Percentiles rank a stretch among this genome's conserved stretches.
Evolutionary conservation across 495 filamentous ascomycete species (phyloP).

Genomic region (Annulohypoxylon moriforme): DNA sequence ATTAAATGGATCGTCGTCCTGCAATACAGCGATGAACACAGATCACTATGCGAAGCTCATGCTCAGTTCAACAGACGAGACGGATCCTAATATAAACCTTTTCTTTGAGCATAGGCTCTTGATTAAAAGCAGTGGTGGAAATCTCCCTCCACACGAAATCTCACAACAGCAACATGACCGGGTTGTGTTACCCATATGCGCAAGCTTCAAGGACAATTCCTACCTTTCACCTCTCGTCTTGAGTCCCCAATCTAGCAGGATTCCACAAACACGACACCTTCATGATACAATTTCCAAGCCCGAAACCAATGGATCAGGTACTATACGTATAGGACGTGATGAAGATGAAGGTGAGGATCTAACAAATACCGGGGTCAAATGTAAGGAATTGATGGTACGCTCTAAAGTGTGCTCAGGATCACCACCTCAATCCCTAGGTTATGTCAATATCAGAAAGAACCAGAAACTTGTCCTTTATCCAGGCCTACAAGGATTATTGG

Average conservation of each 20-base stretch:
- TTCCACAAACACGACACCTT: neutral
- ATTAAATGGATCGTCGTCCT: neutral
- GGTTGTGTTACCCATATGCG: neutral
- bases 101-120: neutral
- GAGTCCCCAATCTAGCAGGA: neutral
- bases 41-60: slow-evolving; percentile 4
- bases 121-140: neutral
- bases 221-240: neutral
- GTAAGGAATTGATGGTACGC: neutral
- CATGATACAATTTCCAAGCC: too few relatives aligned
- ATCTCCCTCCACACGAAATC: neutral
- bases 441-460: neutral
- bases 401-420: neutral
- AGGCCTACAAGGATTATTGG: neutral
- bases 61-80: slow-evolving; percentile 1
- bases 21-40: neutral
- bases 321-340: neutral
- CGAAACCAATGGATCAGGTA: too few relatives aligned
- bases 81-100: neutral
- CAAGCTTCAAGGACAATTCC: slow-evolving; percentile 5
- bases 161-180: neutral
- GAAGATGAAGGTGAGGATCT: neutral
- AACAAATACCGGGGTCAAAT: neutral
- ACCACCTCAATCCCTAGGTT: neutral
- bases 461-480: slow-evolving; percentile 1